Base-by-base conservation (phyloP, 2,329 filamentous ascomycete genomes). In the Aphanocladium album region DNA sequence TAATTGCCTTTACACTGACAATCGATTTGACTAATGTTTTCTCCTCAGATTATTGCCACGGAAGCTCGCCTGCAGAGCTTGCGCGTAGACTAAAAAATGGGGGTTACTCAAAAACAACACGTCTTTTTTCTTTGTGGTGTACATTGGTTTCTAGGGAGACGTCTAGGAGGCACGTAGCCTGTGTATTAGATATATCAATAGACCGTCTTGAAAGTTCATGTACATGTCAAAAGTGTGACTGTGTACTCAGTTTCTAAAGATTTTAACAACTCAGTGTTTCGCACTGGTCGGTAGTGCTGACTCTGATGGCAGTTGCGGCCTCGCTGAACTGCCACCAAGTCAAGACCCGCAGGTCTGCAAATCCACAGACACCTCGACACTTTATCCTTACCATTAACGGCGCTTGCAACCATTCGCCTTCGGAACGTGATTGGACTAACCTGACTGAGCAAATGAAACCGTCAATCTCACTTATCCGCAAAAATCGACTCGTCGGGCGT, bases 1-100 rank as follows among this genome's bases (percentile, higher is more conserved):
- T 27, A 43, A 16, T 53, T 56, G 54, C 57, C 23, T n/a, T 52
- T 39, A 56, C 51, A 21, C 57, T 55, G 43, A 39, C 27, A 12
- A 9, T 54, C 25, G 23, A 2, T 52, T 45, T 60, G 64, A 50
- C 71, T 74, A 66, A 74, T 64, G 43, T 27, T n/a, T 27, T 39
- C 17, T 25, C n/a, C 33, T 25, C 68, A 93, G 90, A 87, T 96
- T 61, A 96, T 96, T 77, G 87, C 91, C 67, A 90, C 92, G 5
- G 92, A 97, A 79, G 93, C 93, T 45, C 85, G 93, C 68, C 80
- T 97, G 68, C 90, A 95, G 78, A 96, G 90, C 76, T 77, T 97
- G 74, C 86, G 90, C 71, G 85, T 96, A 64, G 90, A 96, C 72
- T 95, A 83, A 70, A 83, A 70, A 66, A 39, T 21, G 30, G 41